These are phyloP conservation scores for Salvia miltiorrhiza DNA, from an alignment of 257 asterid genomes.

Conservation along the genomic window DNA sequence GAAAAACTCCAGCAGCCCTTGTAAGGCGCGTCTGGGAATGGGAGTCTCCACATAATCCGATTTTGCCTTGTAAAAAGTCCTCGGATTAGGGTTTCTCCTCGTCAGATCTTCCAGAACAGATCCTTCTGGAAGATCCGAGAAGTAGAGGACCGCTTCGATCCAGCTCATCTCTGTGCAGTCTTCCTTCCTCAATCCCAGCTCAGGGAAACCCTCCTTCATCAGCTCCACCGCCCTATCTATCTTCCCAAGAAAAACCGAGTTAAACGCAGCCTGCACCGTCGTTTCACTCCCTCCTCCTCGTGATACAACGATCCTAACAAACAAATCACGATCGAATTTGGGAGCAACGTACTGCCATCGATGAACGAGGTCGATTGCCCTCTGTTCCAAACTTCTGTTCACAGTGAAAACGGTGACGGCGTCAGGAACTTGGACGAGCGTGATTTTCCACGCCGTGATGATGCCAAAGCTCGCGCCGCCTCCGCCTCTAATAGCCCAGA, in stretches of 20 bases:
- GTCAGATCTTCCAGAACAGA: conserved; percentile 23
- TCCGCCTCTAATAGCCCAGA: conserved; percentile 57
- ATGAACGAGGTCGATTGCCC: conserved; percentile 31
- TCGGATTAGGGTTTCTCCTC: conserved; percentile 26
- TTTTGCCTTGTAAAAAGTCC: conserved; percentile 24
- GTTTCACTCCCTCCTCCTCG: not conserved
- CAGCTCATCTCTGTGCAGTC: conserved; percentile 43
- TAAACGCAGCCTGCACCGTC: conserved; percentile 36
- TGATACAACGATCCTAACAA: conserved; percentile 18
- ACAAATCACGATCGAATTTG: conserved; percentile 24
- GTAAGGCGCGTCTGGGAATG: not conserved
- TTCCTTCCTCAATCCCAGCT: conserved; percentile 33
- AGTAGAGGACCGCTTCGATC: conserved; percentile 36
- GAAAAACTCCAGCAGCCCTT: not conserved
- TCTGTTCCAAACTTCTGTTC: conserved; percentile 36
- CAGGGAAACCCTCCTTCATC: conserved; percentile 43
- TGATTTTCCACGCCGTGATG: conserved; percentile 35
- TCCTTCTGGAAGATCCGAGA: conserved; percentile 45
- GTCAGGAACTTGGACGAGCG: conserved; percentile 30
- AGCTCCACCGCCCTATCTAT: conserved; percentile 20
- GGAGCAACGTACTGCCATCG: conserved; percentile 34
- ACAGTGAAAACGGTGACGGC: conserved; percentile 39
- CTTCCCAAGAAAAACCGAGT: conserved; percentile 39
- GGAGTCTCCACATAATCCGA: not conserved
- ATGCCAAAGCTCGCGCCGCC: conserved; percentile 48